phyloP scores from a whole-genome alignment of 1,284 basidiomycete genomes.

The Schizopora paradoxa region DNA sequence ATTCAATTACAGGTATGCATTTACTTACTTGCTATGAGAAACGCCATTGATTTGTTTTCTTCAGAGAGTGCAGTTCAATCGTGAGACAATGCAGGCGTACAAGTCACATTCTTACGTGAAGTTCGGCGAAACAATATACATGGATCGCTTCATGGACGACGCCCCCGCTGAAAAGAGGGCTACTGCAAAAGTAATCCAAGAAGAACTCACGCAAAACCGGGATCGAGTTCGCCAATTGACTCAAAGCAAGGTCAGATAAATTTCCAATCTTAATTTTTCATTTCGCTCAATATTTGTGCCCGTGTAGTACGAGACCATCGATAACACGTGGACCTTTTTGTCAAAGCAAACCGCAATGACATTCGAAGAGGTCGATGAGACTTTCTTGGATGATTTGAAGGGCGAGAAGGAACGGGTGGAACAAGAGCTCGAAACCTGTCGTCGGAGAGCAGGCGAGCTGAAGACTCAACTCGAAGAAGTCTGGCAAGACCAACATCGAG shows the following conservation, averaged over 20 bases:
- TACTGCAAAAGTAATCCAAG: conserved; percentile 63
- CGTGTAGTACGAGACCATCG: no score
- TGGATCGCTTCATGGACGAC: conserved; percentile 89
- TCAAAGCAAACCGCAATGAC: conserved; percentile 37
- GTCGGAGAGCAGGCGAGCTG: conserved; percentile 46
- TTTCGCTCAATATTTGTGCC: conserved; percentile 55
- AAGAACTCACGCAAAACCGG: conserved; percentile 55
- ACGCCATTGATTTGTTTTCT: conserved; percentile 6
- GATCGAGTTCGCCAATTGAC: conserved; percentile 64
- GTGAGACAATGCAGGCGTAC: conserved; percentile 81
- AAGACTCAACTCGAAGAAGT: conserved; percentile 71
- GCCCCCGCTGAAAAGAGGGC: conserved; percentile 67
- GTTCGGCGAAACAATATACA: conserved; percentile 80
- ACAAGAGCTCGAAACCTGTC: conserved; percentile 58
- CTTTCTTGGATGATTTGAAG: conserved; percentile 44
- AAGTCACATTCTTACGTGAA: conserved; percentile 96
- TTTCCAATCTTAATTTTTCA: not conserved
- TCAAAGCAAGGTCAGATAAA: conserved; percentile 55
- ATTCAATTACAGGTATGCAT: conserved; percentile 83
- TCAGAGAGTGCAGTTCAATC: conserved; percentile 95
- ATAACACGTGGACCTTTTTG: conserved; percentile 51
- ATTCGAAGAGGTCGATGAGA: conserved; percentile 47
- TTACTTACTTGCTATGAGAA: conserved; percentile 2
- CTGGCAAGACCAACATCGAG: conserved; percentile 68
- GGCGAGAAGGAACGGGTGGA: conserved; percentile 49